Percentiles rank a stretch among this genome's conserved stretches.
phyloP scores from a whole-genome alignment of 495 filamentous ascomycete genomes.

The Tuber indicum region DNA sequence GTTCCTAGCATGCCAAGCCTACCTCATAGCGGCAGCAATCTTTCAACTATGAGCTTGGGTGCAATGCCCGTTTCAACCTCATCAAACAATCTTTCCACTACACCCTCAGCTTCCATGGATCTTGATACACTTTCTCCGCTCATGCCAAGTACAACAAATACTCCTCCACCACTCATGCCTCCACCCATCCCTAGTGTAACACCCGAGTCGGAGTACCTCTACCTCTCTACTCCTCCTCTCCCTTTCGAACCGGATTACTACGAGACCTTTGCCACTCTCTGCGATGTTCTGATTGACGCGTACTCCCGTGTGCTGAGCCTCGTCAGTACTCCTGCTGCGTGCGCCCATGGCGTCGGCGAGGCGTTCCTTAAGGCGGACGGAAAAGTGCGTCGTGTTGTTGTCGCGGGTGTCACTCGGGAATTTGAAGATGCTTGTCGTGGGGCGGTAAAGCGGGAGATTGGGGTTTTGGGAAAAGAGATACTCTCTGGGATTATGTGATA shows the following conservation, averaged over 20 bases:
- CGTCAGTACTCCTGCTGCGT: conserved; percentile 60
- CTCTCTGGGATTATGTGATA: conserved; percentile 76
- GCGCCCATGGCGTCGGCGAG: conserved; percentile 60
- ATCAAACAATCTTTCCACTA: conserved; percentile 24
- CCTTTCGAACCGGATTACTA: conserved; percentile 98
- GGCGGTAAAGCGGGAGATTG: conserved; percentile 70
- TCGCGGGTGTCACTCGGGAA: conserved; percentile 76
- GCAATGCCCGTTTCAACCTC: conserved; percentile 14
- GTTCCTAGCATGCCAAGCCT: conserved; percentile 9
- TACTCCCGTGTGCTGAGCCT: conserved; percentile 72
- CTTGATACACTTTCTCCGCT: conserved; percentile 50
- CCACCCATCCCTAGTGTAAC: conserved; percentile 22
- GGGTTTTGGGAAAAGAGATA: conserved; percentile 77
- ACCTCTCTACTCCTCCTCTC: conserved; percentile 81
- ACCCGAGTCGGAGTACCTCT: conserved; percentile 66
- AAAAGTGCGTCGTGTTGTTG: conserved; percentile 74
- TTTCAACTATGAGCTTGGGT: conserved; percentile 3
- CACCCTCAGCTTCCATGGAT: conserved; percentile 28
- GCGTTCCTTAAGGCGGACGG: conserved; percentile 84
- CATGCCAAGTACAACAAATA: conserved; percentile 19
- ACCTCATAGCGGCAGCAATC: not conserved
- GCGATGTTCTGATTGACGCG: conserved; percentile 88
- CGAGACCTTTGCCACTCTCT: conserved; percentile 93
- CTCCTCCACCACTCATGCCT: conserved; percentile 24
- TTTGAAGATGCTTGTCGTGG: conserved; percentile 80